Evolutionary conservation across 495 filamentous ascomycete genomes (phyloP).

Genomic region (Xylaria sp.): DNA sequence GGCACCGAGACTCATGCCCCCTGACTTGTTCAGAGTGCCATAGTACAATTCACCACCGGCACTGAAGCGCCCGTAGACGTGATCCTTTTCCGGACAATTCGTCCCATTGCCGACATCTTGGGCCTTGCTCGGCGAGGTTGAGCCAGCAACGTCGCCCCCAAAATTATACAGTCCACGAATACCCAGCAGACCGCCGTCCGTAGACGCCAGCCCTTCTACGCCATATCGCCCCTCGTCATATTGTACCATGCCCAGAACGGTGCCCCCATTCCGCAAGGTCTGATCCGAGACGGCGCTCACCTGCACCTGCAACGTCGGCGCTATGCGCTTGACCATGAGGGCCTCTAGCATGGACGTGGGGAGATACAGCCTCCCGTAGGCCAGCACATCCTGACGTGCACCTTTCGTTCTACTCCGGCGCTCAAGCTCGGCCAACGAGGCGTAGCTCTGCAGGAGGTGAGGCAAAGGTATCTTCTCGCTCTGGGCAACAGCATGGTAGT

Average conservation of each 20-base stretch:
- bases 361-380: constrained; percentile 90
- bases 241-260: constrained; percentile 79
- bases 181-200: constrained; percentile 88
- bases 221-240: constrained; percentile 89
- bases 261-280: constrained; percentile 75
- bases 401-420: constrained; percentile 36
- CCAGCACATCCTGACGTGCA: constrained; percentile 59
- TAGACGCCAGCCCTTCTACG: constrained; percentile 89
- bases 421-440: constrained; percentile 48
- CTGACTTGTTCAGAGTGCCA: constrained; percentile 86
- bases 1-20: constrained; percentile 78
- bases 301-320: constrained; percentile 78
- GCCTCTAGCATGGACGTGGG: constrained; percentile 85
- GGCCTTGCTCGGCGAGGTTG: constrained; percentile 18
- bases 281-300: constrained; percentile 82
- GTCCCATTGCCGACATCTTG: constrained; percentile 33
- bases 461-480: constrained; percentile 55
- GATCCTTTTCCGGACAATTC: constrained; percentile 48
- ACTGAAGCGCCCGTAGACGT: constrained; percentile 71
- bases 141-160: constrained; percentile 71
- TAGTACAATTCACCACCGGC: constrained; percentile 96
- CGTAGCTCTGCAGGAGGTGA: constrained; percentile 55
- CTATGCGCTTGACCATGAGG: constrained; percentile 81
- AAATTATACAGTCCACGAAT: constrained; percentile 93
- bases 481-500: constrained; percentile 51